phyloP scores from a whole-genome alignment of 305 asterid genomes.

The Fraxinus angustifolia region DNA sequence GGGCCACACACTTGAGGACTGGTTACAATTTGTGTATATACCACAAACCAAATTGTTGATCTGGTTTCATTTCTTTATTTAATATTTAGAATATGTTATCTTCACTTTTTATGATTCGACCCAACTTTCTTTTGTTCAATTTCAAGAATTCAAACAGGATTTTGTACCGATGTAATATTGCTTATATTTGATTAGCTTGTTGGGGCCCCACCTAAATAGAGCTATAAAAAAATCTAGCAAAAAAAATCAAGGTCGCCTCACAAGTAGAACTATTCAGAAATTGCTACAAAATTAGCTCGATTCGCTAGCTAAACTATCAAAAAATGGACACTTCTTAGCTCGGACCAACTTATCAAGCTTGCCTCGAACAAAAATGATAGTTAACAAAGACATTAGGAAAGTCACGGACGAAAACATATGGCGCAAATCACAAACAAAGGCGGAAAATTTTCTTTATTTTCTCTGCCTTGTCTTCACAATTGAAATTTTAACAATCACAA shows the following conservation, averaged over 20 bases:
- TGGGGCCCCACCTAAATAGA: neutral
- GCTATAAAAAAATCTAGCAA: neutral
- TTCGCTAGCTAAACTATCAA: neutral
- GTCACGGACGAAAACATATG: neutral
- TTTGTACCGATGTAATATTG: neutral
- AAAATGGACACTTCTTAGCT: neutral
- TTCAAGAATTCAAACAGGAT: neutral
- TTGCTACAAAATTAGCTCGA: neutral
- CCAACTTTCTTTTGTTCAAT: neutral
- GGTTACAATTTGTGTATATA: neutral
- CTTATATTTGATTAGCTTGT: neutral
- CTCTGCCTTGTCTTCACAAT: neutral
- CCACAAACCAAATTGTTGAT: neutral
- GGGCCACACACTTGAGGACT: neutral
- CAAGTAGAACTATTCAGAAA: neutral
- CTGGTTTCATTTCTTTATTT: neutral
- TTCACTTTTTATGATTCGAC: neutral
- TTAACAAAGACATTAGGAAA: neutral
- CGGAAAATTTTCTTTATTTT: neutral
- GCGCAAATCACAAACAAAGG: neutral
- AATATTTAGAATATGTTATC: neutral
- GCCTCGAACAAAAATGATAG: neutral
- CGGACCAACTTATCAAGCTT: neutral
- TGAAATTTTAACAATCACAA: neutral
- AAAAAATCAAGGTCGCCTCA: neutral